Conservation (phyloP, 495 filamentous ascomycete species). For the Hapsidospora chrysogenum region DNA sequence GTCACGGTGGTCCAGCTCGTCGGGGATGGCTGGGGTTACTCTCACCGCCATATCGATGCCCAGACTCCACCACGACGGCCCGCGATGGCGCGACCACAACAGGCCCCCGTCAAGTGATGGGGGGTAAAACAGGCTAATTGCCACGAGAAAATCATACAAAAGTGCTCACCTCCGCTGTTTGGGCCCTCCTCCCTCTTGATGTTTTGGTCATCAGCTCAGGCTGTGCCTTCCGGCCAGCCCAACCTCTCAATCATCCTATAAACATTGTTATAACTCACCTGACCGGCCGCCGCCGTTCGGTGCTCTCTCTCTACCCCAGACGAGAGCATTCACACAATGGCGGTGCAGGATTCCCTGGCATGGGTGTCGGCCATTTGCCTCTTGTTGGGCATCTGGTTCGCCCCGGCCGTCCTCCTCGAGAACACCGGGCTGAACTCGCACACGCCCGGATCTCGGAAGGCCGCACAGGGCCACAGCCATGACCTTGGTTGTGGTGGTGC, state of each 20-base stretch:
- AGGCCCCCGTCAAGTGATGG: too few relatives aligned
- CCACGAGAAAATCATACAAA: too few relatives aligned
- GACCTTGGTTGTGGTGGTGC: too few relatives aligned
- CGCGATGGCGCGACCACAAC: neutral
- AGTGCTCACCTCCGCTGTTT: neutral
- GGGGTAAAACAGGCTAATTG: too few relatives aligned
- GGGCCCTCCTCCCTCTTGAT: too few relatives aligned
- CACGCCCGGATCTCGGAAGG: too few relatives aligned
- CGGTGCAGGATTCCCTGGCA: neutral
- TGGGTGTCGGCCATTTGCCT: neutral
- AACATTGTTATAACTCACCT: neutral
- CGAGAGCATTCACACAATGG: too few relatives aligned
- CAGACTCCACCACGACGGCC: neutral
- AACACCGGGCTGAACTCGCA: neutral
- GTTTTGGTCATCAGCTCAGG: neutral
- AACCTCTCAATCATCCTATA: neutral
- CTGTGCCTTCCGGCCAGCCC: neutral
- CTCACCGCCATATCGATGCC: neutral
- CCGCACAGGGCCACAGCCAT: too few relatives aligned
- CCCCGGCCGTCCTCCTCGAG: neutral
- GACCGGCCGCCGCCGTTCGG: neutral
- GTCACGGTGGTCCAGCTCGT: neutral
- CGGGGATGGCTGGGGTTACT: neutral
- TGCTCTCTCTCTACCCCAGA: too few relatives aligned
- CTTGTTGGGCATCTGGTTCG: neutral